phyloP scores from a whole-genome alignment of 2,329 filamentous ascomycete species.

The Colletotrichum sp. region DNA sequence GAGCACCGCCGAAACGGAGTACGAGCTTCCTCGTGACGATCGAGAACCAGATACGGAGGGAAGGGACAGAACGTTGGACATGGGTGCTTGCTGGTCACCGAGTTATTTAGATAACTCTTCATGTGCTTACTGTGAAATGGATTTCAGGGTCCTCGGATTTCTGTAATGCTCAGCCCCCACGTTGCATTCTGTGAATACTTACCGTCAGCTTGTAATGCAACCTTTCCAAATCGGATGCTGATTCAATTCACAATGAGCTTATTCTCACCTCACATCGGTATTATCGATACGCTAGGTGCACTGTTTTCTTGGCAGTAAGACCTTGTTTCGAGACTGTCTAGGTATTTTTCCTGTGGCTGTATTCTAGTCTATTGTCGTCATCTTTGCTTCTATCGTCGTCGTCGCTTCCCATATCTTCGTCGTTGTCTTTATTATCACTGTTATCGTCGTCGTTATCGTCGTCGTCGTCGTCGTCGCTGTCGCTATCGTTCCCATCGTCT shows the following conservation, averaged over 20 bases:
- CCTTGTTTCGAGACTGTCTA: background rate
- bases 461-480: too few species aligned
- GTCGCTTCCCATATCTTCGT: too few species aligned
- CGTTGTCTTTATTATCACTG: too few species aligned
- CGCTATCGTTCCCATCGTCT: background rate
- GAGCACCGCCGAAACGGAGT: background rate
- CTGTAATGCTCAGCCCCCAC: background rate
- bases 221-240: background rate
- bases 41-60: background rate
- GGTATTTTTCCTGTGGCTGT: background rate
- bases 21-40: background rate
- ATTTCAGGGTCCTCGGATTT: background rate
- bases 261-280: background rate
- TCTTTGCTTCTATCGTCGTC: background rate
- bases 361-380: background rate
- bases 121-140: background rate
- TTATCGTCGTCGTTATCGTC: too few species aligned
- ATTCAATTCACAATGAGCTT: background rate
- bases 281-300: background rate
- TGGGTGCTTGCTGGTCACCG: background rate
- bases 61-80: background rate
- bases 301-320: background rate
- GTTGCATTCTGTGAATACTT: background rate
- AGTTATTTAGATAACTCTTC: background rate
- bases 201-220: background rate